Evolutionary conservation across 805 yeast species (phyloP).

Genomic region (Saccharomycopsis fodiens): DNA sequence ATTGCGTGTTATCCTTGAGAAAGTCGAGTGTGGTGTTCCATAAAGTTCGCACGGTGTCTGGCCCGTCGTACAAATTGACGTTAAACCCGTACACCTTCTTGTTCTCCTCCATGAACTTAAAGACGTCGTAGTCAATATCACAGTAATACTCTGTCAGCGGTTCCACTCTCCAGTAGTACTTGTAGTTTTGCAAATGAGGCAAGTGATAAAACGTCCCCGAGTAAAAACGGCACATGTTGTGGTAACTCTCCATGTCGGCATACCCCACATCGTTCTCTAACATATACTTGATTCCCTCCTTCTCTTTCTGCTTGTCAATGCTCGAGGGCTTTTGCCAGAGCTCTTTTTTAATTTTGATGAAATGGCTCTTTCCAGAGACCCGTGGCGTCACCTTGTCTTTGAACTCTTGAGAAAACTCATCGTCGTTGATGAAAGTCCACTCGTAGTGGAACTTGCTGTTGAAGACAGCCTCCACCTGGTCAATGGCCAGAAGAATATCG

Average conservation of each 20-base stretch:
- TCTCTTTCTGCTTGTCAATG: conserved; percentile 42
- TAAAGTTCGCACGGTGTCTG: conserved; percentile 50
- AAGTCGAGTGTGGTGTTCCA: conserved; percentile 68
- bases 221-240: conserved; percentile 80
- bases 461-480: conserved; percentile 54
- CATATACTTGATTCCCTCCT: conserved; percentile 34
- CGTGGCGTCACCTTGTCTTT: conserved; percentile 33
- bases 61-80: conserved; percentile 61
- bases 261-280: conserved; percentile 45
- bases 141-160: conserved; percentile 65
- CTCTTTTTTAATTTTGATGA: conserved; percentile 35
- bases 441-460: conserved; percentile 71
- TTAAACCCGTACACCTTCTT: conserved; percentile 69
- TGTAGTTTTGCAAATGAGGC: conserved; percentile 51
- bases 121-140: conserved; percentile 67
- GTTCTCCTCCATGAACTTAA: conserved; percentile 62
- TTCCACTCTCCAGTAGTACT: conserved; percentile 77
- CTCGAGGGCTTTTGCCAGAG: conserved; percentile 55
- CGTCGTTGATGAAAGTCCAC: conserved; percentile 72
- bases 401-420: conserved; percentile 53
- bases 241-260: conserved; percentile 57
- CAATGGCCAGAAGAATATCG: conserved; percentile 44
- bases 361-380: conserved; percentile 34
- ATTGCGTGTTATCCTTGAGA: conserved; percentile 48
- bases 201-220: conserved; percentile 57